Conservation (phyloP, 2,329 filamentous ascomycete genomes). For the Pseudocercospora fuligena region DNA sequence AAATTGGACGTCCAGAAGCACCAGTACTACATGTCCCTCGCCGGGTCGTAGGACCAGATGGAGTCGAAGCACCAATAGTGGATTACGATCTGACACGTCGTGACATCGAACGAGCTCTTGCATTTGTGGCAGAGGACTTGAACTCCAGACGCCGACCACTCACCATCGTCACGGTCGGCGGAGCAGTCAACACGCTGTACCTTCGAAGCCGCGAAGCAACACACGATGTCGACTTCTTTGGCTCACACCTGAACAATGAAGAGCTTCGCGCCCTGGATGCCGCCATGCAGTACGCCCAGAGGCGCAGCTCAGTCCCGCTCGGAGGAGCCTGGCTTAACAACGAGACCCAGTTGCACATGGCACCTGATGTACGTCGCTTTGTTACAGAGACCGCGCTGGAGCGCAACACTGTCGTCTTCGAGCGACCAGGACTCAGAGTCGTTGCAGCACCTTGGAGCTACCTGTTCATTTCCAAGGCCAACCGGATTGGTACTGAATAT, state of each 20-base stretch:
- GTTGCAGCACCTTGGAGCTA: conserved; percentile 16
- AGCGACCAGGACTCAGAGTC: conserved; percentile 9
- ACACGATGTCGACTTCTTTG: conserved; percentile 11
- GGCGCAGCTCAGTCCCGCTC: conserved; percentile 1
- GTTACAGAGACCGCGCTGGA: conserved; percentile 8
- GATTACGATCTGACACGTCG: conserved; percentile 10
- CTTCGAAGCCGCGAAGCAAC: background rate
- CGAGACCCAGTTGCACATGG: conserved; percentile 10
- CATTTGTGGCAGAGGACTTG: conserved; percentile 2
- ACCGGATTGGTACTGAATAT: background rate
- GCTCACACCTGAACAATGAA: conserved; percentile 6
- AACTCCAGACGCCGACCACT: background rate
- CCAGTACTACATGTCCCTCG: no score
- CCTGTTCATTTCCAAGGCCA: conserved; percentile 9
- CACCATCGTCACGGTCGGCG: conserved; percentile 8
- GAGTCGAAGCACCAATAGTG: no score
- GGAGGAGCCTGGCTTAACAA: conserved; percentile 17
- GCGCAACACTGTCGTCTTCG: conserved; percentile 12
- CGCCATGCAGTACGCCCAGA: conserved; percentile 1
- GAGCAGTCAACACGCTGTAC: conserved; percentile 12
- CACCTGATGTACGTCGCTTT: conserved; percentile 6
- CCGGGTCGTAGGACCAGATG: no score
- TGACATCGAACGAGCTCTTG: conserved; percentile 4
- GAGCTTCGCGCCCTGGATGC: background rate
- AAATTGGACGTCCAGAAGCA: no score